Conservation (phyloP, 2,329 filamentous ascomycete species). For the Epichloe glyceriae region DNA sequence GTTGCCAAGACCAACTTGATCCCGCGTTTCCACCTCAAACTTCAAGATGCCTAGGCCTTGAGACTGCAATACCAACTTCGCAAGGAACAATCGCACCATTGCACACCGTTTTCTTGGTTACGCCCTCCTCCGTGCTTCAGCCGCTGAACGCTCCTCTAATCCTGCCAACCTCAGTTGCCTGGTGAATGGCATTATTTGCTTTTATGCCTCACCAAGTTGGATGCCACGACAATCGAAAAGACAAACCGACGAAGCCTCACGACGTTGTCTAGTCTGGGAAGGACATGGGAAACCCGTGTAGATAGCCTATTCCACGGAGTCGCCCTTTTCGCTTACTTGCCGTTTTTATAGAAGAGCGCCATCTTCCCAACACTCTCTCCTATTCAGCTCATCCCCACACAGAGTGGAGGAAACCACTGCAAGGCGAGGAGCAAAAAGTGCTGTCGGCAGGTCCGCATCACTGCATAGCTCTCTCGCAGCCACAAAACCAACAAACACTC, state of each 20-base stretch:
- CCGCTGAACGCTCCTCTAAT: not conserved
- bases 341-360: not conserved
- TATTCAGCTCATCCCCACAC: not conserved
- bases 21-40: not conserved
- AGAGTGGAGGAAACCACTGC: not conserved
- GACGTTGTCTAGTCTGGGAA: not conserved
- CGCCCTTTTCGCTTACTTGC: not conserved
- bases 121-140: not conserved
- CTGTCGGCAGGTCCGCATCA: slow-evolving; percentile 26
- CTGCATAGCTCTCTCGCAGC: not conserved
- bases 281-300: not conserved
- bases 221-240: not conserved
- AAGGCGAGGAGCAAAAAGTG: slow-evolving; percentile 35
- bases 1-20: slow-evolving; percentile 1
- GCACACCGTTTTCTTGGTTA: not conserved
- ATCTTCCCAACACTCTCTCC: not conserved
- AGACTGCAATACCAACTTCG: not conserved
- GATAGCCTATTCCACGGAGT: not conserved
- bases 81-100: not conserved
- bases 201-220: not conserved
- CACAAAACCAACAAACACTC: not conserved
- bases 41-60: not conserved
- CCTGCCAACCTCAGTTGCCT: not conserved
- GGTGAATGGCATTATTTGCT: not conserved
- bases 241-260: not conserved